Evolutionary conservation across 495 filamentous ascomycete genomes (phyloP).

Genomic region (Jackrogersella minutella): DNA sequence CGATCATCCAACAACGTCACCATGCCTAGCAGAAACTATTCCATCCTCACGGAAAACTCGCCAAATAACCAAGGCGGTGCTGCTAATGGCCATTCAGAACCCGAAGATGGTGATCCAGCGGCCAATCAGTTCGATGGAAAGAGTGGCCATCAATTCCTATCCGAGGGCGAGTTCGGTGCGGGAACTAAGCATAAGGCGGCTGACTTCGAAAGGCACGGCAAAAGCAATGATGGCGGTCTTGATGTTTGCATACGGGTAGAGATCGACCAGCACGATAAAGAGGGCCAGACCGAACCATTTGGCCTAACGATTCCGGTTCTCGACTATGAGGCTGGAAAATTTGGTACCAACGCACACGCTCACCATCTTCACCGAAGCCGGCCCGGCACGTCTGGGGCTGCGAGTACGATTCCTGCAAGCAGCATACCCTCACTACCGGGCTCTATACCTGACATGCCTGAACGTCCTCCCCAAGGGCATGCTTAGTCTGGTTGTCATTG

Average conservation of each 20-base stretch:
- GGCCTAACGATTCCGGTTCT: slow-evolving; percentile 67
- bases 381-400: slow-evolving; percentile 31
- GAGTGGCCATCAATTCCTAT: slow-evolving; percentile 70
- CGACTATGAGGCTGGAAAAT: slow-evolving; percentile 48
- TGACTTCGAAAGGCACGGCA: slow-evolving; percentile 58
- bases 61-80: slow-evolving; percentile 47
- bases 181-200: slow-evolving; percentile 73
- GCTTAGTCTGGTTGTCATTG: not conserved
- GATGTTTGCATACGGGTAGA: slow-evolving; percentile 76
- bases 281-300: slow-evolving; percentile 71
- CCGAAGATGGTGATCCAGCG: not conserved
- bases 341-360: slow-evolving; percentile 34
- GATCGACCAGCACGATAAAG: slow-evolving; percentile 69
- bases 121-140: slow-evolving; percentile 50
- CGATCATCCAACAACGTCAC: slow-evolving; percentile 77
- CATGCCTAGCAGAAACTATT: slow-evolving; percentile 91
- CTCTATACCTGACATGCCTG: slow-evolving; percentile 35
- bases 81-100: slow-evolving; percentile 23
- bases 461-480: slow-evolving; percentile 18
- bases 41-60: slow-evolving; percentile 77
- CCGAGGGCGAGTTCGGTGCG: slow-evolving; percentile 68
- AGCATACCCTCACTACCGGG: slow-evolving; percentile 32
- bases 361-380: slow-evolving; percentile 43
- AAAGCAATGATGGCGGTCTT: slow-evolving; percentile 65
- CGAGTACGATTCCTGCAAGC: slow-evolving; percentile 36